phyloP scores from a whole-genome alignment of 2,329 filamentous ascomycete genomes.

The Ceratocystis destructans region DNA sequence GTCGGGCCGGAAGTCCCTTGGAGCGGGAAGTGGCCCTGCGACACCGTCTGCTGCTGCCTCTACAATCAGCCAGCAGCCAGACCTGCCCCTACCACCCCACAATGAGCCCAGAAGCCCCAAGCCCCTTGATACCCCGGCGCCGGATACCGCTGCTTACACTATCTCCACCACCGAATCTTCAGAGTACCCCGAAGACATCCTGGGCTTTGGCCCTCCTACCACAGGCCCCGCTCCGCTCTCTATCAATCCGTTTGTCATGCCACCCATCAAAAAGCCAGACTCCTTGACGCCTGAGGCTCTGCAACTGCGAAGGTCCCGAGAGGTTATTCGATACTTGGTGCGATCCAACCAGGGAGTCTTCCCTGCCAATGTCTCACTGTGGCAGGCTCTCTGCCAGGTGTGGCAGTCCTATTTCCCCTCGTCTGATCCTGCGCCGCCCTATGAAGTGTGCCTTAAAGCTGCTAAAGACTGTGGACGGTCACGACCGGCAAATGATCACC shows the following conservation, averaged over 20 bases:
- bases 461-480: slow-evolving; percentile 29
- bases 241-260: slow-evolving; percentile 15
- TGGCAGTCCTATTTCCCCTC: slow-evolving; percentile 33
- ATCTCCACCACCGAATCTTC: background rate
- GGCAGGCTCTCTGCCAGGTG: slow-evolving; percentile 33
- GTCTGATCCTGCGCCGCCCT: slow-evolving; percentile 28
- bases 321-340: slow-evolving; percentile 32
- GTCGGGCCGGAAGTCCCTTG: background rate
- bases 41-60: background rate
- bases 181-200: slow-evolving; percentile 6
- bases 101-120: background rate
- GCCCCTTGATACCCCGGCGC: background rate
- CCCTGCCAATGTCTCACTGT: slow-evolving; percentile 37
- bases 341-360: slow-evolving; percentile 34
- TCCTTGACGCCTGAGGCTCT: slow-evolving; percentile 24
- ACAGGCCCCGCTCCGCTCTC: background rate
- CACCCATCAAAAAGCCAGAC: slow-evolving; percentile 22
- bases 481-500: slow-evolving; percentile 20
- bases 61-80: background rate
- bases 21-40: background rate
- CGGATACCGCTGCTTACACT: background rate
- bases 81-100: background rate
- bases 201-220: background rate
- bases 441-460: slow-evolving; percentile 29
- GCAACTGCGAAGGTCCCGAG: slow-evolving; percentile 26